A percentile compares a stretch with the other conserved stretches of the same genome.
These are phyloP conservation scores for Penicillium sp. DNA, from an alignment of 2,329 filamentous ascomycete genomes.

Conservation along the genomic window DNA sequence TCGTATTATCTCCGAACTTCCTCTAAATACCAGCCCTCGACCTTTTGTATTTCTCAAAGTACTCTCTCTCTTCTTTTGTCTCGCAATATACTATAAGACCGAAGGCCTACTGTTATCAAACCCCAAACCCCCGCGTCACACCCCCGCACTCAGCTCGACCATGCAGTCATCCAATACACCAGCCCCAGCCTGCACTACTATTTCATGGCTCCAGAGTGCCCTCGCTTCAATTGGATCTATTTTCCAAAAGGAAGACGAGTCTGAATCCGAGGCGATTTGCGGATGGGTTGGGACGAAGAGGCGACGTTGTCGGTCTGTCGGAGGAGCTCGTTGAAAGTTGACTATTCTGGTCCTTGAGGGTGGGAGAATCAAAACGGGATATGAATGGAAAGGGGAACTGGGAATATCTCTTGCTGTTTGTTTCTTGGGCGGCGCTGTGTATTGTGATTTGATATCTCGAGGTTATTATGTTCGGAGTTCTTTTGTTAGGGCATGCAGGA, in stretches of 20 bases:
- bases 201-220: slow-evolving; percentile 11
- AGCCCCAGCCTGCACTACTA: background rate
- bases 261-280: slow-evolving; percentile 19
- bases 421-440: background rate
- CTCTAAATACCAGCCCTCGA: background rate
- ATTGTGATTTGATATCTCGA: background rate
- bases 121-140: background rate
- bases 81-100: too few relatives aligned
- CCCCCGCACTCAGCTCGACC: background rate
- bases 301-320: slow-evolving; percentile 21
- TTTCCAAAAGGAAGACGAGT: slow-evolving; percentile 6
- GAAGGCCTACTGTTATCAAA: too few relatives aligned
- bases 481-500: background rate
- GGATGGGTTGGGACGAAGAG: slow-evolving; percentile 22
- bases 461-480: background rate
- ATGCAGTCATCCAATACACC: background rate
- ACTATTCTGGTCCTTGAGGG: too few relatives aligned
- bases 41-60: background rate
- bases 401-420: background rate
- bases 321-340: slow-evolving; percentile 13
- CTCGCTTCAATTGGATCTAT: slow-evolving; percentile 13
- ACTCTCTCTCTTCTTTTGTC: too few relatives aligned
- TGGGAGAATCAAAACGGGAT: background rate
- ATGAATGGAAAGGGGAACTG: background rate
- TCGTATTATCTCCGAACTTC: background rate